Base-by-base conservation (phyloP, 441 rosid genomes). In the Manihot esculenta region DNA sequence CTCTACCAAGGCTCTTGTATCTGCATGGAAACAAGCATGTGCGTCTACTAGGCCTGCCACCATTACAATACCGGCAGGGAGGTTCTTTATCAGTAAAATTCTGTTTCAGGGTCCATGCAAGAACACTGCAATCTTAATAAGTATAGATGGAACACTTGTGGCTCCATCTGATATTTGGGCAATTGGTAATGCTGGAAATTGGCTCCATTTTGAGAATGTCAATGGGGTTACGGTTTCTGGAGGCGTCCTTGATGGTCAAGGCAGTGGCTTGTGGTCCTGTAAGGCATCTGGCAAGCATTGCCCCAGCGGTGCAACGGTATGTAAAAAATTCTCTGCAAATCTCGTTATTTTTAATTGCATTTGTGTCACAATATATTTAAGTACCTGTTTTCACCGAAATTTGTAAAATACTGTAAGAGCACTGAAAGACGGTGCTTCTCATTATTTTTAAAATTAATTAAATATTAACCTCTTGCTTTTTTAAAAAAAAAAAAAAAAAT, bases 231-330 rank as follows among this genome's bases (percentile, higher is more conserved):
- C 79, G 5, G 14, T 89, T 47, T 23, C 62, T 53, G 88, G 86
- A 15, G 88, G 94, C 38, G 47, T 70, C 21, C 84, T 87, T 45
- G 85, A 87, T 14, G 94, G 85, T 13, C 81, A 56, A 66, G 94
- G 91, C 18, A 11, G 78, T n/a, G 70, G 68, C 42, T 66, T 87
- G n/a, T 86, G 91, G 95, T 71, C 84, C 70, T 89, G 91, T 66
- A 85, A 85, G 71, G 69, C 86, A 7, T 44, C 42, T 26, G 84
- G 84, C 69, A 79, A 82, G 64, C 76, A 71, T 35, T 89, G 95
- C 63, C 91, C 95, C 0, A 55, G 33, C 24, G 91, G 95, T 2
- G 86, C 88, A 33, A 84, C 87, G 74, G 89, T 86, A 78, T 5
- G 84, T 75, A 38, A 38, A 38, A 30, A 38, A 38, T 38, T 5